Percentiles rank a stretch among this genome's conserved stretches.
These are phyloP conservation scores for Viola odorata DNA, from an alignment of 345 rosid species.

Conservation along the genomic window DNA sequence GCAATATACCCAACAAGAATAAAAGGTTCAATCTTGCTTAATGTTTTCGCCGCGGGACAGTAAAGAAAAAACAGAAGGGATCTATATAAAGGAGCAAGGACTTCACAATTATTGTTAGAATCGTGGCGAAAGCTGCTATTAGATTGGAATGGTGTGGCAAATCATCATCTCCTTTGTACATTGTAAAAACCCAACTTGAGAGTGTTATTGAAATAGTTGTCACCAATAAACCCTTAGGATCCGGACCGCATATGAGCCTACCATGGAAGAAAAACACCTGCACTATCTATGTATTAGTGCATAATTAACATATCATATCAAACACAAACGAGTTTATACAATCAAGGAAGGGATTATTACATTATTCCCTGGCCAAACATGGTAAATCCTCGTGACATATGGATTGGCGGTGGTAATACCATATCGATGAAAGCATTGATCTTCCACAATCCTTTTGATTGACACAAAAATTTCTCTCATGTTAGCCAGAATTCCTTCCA, in stretches of 20 bases:
- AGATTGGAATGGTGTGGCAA: constrained; percentile 16
- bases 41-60: not conserved
- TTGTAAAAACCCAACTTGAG: constrained; percentile 36
- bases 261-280: constrained; percentile 46
- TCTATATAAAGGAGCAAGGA: too few species aligned
- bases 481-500: not conserved
- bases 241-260: constrained; percentile 33
- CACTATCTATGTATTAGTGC: not conserved
- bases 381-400: constrained; percentile 26
- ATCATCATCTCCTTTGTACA: constrained; percentile 22
- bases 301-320: not conserved
- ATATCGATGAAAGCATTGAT: constrained; percentile 18
- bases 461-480: constrained; percentile 1
- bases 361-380: constrained; percentile 43
- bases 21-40: not conserved
- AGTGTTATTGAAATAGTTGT: constrained; percentile 25
- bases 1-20: not conserved
- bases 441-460: constrained; percentile 9
- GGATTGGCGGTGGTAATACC: constrained; percentile 12
- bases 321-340: not conserved
- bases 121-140: constrained; percentile 5
- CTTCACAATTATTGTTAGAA: constrained; percentile 26
- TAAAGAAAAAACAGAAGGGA: not conserved
- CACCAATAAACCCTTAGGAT: constrained; percentile 35
- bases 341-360: constrained; percentile 9